Base-by-base conservation (phyloP, 441 rosid species). In the Populus hybrid region DNA sequence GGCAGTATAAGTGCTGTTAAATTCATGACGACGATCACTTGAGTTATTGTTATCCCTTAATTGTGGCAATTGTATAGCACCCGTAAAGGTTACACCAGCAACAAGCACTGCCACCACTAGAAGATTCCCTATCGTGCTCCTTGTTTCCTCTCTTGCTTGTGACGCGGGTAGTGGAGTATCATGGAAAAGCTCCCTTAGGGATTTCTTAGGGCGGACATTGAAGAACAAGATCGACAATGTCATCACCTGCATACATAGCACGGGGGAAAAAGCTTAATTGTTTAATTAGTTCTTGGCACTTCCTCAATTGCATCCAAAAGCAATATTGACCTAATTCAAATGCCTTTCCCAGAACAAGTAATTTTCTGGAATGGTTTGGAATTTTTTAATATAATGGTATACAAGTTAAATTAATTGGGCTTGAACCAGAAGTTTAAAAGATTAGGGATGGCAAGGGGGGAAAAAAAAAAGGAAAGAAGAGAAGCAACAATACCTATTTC, bases 21-120 rank as follows among this genome's bases (percentile, higher is more conserved):
- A 8, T 9, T n/a, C 65, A 59, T 59, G 64, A 1, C 2, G 64
- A n/a, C 2, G 23, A 20, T 59, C 24, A 57, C 2, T 8, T 57
- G 64, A 20, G 10, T 20, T 57, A 20, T 8, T 20, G 4, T 7
- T 57, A 57, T 2, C 20, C 5, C 21, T 59, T 59, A 59, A 20
- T 0, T 59, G 26, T 8, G 36, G 57, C 32, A 74, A 12, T 57
- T 74, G 72, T 24, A 70, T 28, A 0, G 63, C 69, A 14, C 50
- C 76, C 1, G 57, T 54, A 23, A 75, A 79, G 11, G 82, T 10
- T 20, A 70, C 70, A 40, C 78, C 74, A 32, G 74, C 72, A n/a
- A 75, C 32, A 38, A 79, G 71, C 4, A 69, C 50, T 46, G 82
- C 72, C 14, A 70, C 72, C 36, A 79, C 59, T 0, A 79, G 65